Evolutionary conservation across 2,329 filamentous ascomycete species (phyloP).

Genomic region (Exophiala mesophila): DNA sequence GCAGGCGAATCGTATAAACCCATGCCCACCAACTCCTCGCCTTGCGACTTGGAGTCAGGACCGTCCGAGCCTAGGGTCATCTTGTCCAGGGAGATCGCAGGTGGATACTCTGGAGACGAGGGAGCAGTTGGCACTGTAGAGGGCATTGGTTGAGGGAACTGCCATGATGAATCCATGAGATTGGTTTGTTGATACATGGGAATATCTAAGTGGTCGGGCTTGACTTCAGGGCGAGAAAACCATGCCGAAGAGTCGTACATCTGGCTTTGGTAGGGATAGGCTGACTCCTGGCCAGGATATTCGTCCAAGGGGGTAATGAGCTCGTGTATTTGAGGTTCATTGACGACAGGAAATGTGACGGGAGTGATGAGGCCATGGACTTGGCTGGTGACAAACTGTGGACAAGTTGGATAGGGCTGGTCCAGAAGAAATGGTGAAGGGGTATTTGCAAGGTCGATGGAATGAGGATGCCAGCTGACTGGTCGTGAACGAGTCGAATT

Average conservation of each 20-base stretch:
- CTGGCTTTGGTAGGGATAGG: slow-evolving; percentile 4
- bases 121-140: slow-evolving; percentile 22
- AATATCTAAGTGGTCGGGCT: slow-evolving; percentile 2
- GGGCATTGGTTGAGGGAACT: slow-evolving; percentile 5
- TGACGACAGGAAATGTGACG: slow-evolving; percentile 18
- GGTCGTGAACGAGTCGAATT: slow-evolving; percentile 16
- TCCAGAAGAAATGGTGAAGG: background rate
- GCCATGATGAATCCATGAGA: slow-evolving; percentile 7
- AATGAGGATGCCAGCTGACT: slow-evolving; percentile 26
- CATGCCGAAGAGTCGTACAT: slow-evolving; percentile 9
- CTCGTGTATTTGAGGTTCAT: slow-evolving; percentile 25
- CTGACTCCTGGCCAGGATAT: slow-evolving; percentile 9
- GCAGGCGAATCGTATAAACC: slow-evolving; percentile 28
- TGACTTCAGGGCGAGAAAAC: slow-evolving; percentile 8
- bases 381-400: slow-evolving; percentile 19
- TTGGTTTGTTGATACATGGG: background rate
- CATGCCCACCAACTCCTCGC: slow-evolving; percentile 27
- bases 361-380: slow-evolving; percentile 27
- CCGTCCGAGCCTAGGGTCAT: slow-evolving; percentile 8
- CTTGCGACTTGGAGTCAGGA: slow-evolving; percentile 6
- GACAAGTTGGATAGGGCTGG: background rate
- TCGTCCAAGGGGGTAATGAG: slow-evolving; percentile 23
- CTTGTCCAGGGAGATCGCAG: slow-evolving; percentile 10
- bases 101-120: slow-evolving; percentile 22
- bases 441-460: slow-evolving; percentile 9